A percentile compares a stretch with the other conserved stretches of the same genome.
phyloP scores from a whole-genome alignment of 257 asterid genomes.

The Scutellaria baicalensis region DNA sequence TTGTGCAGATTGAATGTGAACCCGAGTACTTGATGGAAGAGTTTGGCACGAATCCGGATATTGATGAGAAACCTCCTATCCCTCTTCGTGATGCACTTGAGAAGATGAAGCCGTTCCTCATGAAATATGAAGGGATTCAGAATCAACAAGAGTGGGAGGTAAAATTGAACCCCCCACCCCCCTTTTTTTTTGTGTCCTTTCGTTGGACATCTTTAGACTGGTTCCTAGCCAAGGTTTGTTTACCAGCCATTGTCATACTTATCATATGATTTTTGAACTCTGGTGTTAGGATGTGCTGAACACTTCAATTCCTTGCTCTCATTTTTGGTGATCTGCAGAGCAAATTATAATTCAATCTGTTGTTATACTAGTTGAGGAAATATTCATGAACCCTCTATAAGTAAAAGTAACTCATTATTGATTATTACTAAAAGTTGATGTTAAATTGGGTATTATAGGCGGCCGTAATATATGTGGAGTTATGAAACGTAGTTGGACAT shows the following conservation, averaged over 20 bases:
- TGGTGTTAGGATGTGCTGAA: neutral
- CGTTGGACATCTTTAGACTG: neutral
- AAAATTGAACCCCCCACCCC: neutral
- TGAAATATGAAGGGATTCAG: slow-evolving; percentile 71
- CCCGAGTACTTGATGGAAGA: slow-evolving; percentile 84
- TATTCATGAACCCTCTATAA: neutral
- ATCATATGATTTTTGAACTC: neutral
- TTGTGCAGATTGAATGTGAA: slow-evolving; percentile 76
- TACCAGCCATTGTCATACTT: neutral
- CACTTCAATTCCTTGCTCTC: neutral
- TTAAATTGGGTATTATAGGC: neutral
- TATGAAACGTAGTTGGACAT: neutral
- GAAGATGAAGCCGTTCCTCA: slow-evolving; percentile 87
- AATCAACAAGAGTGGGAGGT: slow-evolving; percentile 98
- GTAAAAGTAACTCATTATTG: neutral
- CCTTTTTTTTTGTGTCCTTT: neutral
- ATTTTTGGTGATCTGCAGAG: neutral
- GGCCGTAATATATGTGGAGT: neutral
- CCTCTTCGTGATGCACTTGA: slow-evolving; percentile 77
- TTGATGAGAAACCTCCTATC: slow-evolving; percentile 79
- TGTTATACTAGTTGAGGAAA: neutral
- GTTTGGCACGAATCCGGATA: slow-evolving; percentile 77
- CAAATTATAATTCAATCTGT: neutral
- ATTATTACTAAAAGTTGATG: neutral
- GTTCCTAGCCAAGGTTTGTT: neutral